A percentile compares a stretch with the other conserved stretches of the same genome.
These are phyloP conservation scores for Penicilliopsis zonata DNA, from an alignment of 495 filamentous ascomycete genomes.

Conservation along the genomic window DNA sequence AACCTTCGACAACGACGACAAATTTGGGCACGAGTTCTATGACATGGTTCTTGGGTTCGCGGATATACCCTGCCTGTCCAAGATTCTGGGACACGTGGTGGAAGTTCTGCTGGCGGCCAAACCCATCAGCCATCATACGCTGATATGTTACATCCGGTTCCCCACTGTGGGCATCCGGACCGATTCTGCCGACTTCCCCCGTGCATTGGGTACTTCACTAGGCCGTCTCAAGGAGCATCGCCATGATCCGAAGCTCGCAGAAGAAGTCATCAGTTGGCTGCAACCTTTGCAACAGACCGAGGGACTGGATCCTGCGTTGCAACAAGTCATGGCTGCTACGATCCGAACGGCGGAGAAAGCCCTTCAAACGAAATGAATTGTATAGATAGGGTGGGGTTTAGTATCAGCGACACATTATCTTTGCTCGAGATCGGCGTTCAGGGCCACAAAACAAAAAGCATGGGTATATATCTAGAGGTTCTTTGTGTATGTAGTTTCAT, in stretches of 20 bases:
- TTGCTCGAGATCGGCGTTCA: constrained; percentile 8
- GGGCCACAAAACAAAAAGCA: constrained; percentile 3
- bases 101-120: constrained; percentile 45
- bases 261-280: constrained; percentile 48
- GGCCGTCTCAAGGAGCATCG: constrained; percentile 39
- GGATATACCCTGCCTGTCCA: constrained; percentile 47
- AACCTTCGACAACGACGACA: constrained; percentile 49
- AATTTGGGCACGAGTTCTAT: constrained; percentile 65
- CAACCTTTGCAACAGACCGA: constrained; percentile 39
- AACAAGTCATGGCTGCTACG: constrained; percentile 51
- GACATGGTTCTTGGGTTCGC: constrained; percentile 60
- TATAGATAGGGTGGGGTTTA: constrained; percentile 9
- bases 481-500: not conserved
- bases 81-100: constrained; percentile 67
- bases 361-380: constrained; percentile 13
- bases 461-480: constrained; percentile 3
- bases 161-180: constrained; percentile 54
- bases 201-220: constrained; percentile 52
- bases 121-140: constrained; percentile 44
- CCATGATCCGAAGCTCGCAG: constrained; percentile 28
- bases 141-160: constrained; percentile 58
- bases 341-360: constrained; percentile 26
- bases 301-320: constrained; percentile 53
- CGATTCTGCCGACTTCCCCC: constrained; percentile 59
- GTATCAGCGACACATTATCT: not conserved